Evolutionary conservation across 768 basidiomycete genomes (phyloP), one percentile per base, ranked within the genome.

Genomic region (Trametes cingulata): DNA sequence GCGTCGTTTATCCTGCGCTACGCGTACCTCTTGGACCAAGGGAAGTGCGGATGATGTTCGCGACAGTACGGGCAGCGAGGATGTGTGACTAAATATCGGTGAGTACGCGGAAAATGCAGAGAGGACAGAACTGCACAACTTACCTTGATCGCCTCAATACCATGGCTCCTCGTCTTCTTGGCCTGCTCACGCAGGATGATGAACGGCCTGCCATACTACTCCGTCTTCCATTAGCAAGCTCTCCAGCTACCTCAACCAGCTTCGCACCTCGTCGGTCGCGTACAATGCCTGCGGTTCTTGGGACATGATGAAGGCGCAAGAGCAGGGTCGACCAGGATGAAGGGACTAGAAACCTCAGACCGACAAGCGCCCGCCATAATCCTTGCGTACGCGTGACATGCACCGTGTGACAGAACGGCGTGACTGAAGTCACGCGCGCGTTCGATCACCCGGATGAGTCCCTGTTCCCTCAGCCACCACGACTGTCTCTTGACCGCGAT

Each of bases 111-210:
- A 52, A 55, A 35, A 64, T 20, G 40, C 45, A 61, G 22, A 20
- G 12, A 50, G 46, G 33, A 42, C 49, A 46, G 45, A 17, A 48
- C 1, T 20, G 45, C 20, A 47, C n/a, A 15, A 69, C 77, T 41
- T 33, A 93, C 95, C 83, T 96, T 95, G 80, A 98, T 97, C 66
- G 96, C 96, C 75, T 95, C 93, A 62, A 89, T 73, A 52, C 96
- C 96, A 77, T 98, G 95, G 27, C 82, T 85, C 67, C 96, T 84
- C 12, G 93, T 96, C 81, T 95, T 97, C 79, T 75, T 96, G 56
- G 80, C 86, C 74, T 98, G 96, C 69, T 98, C 95, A 29, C 95
- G 84, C 58, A 98, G 82, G 77, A 98, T 96, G 72, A 98, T 96
- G 73, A 98, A 98, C n/a, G 95, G 96, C 41, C 95, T 81, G 45